Evolutionary conservation across 139 green algal species (phyloP).

Genomic region (Chlorella sorokiniana): DNA sequence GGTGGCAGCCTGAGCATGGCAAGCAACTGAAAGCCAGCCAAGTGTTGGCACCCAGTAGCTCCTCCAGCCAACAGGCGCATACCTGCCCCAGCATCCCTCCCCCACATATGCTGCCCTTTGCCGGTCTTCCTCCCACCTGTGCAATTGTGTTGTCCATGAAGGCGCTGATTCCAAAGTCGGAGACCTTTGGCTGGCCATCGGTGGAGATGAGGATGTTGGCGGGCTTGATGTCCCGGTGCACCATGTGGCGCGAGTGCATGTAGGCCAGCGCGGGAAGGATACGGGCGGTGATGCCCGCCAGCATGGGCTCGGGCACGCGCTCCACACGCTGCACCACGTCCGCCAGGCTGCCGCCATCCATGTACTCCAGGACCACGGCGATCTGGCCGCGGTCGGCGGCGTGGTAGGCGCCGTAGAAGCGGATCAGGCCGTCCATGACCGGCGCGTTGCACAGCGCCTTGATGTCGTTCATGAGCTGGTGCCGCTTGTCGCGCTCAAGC

Average conservation of each 20-base stretch:
- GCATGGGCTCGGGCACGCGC: constrained; percentile 77
- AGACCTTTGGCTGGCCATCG: constrained; percentile 77
- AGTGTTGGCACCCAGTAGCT: not conserved
- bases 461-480: constrained; percentile 91
- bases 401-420: constrained; percentile 82
- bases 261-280: constrained; percentile 79
- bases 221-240: constrained; percentile 59
- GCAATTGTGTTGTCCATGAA: constrained; percentile 83
- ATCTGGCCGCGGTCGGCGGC: constrained; percentile 78
- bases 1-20: not conserved
- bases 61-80: not conserved
- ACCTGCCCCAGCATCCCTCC: too few relatives aligned
- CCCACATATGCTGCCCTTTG: not conserved
- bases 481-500: constrained; percentile 70
- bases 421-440: constrained; percentile 62
- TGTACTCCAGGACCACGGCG: constrained; percentile 93
- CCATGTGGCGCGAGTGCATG: constrained; percentile 78
- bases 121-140: not conserved
- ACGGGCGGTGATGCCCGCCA: constrained; percentile 75
- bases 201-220: constrained; percentile 90
- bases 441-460: constrained; percentile 78
- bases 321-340: constrained; percentile 78
- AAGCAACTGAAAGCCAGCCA: not conserved
- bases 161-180: constrained; percentile 95
- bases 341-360: constrained; percentile 91